Evolutionary conservation across 1,284 basidiomycete genomes (phyloP), one percentile per base, ranked within the genome.

Genomic region (Cystobasidium sp.): DNA sequence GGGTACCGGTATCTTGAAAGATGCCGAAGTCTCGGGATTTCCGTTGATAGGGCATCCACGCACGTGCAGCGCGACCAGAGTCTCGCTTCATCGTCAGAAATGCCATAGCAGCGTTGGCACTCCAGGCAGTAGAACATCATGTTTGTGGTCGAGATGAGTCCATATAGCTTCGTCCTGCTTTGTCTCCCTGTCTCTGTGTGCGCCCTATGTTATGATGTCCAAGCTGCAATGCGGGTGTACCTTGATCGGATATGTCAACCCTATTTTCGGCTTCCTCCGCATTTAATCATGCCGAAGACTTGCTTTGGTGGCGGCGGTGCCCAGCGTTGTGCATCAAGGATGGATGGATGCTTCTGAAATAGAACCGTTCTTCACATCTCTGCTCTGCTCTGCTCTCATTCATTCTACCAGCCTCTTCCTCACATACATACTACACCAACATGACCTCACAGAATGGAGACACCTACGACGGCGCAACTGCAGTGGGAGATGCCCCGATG

Each of bases 401-500:
- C 43, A 31, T 49, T 16, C 44, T 9, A 16, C 20, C n/a, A 59
- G 18, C 41, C 20, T 20, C 64, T 22, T 6, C 8, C 51, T 14
- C 18, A 5, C 47, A 67, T 43, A 37, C 47, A 20, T 14, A 9
- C 46, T 22, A 18, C 52, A 41, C 37, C 22, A 31, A 9, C 43
- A 70, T 70, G 68, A 43, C 61, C 9, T 70, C 68, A 1, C 56
- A 61, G 46, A 49, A 70, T 44, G 68, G 68, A 20, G 68, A 70
- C 22, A 44, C 43, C 31, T 70, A 49, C 47, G 68, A 70, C 22
- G 68, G 68, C 10, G 68, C 68, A 22, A 70, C 68, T 39, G 68
- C 68, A 22, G 68, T 70, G 5, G 68, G 68, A n/a, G 68, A 70
- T 24, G 39, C 64, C n/a, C 64, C 49, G 39, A 56, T 52, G 46